A percentile compares a stretch with the other conserved stretches of the same genome.
These are phyloP conservation scores for Cicer chorassanicum DNA, from an alignment of 306 rosid species.

Conservation along the genomic window DNA sequence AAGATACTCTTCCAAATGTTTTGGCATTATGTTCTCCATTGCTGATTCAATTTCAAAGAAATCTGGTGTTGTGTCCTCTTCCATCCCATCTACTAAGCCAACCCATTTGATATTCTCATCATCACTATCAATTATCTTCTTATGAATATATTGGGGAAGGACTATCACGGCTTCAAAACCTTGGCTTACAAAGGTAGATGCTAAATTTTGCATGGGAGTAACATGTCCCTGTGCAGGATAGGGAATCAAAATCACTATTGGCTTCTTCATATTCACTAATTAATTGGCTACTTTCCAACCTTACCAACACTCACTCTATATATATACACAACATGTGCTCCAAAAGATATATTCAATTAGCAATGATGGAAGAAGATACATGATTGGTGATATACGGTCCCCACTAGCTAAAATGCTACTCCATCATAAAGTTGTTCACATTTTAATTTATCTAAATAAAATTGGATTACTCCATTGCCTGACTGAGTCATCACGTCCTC, in stretches of 20 bases:
- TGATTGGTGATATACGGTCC: no score
- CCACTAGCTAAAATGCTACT: no score
- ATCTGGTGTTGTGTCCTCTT: constrained; percentile 48
- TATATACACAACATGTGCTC: not conserved
- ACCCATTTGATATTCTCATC: constrained; percentile 40
- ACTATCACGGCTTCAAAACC: constrained; percentile 60
- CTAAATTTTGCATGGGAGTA: constrained; percentile 80
- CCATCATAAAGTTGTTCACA: no score
- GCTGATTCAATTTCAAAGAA: constrained; percentile 69
- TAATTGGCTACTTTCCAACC: not conserved
- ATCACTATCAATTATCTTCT: constrained; percentile 36
- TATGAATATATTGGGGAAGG: constrained; percentile 56
- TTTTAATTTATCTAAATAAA: no score
- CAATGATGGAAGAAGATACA: no score
- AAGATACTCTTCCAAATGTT: constrained; percentile 51
- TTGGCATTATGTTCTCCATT: constrained; percentile 71
- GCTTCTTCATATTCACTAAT: constrained; percentile 32
- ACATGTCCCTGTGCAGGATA: constrained; percentile 96
- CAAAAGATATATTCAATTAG: no score
- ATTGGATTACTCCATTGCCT: no score
- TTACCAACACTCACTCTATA: not conserved
- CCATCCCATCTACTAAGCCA: constrained; percentile 53
- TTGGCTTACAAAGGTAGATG: constrained; percentile 46
- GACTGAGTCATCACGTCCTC: no score
- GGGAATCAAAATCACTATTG: constrained; percentile 66